Evolutionary conservation across 805 yeast genomes (phyloP).

Genomic region (Saturnispora sanitii): DNA sequence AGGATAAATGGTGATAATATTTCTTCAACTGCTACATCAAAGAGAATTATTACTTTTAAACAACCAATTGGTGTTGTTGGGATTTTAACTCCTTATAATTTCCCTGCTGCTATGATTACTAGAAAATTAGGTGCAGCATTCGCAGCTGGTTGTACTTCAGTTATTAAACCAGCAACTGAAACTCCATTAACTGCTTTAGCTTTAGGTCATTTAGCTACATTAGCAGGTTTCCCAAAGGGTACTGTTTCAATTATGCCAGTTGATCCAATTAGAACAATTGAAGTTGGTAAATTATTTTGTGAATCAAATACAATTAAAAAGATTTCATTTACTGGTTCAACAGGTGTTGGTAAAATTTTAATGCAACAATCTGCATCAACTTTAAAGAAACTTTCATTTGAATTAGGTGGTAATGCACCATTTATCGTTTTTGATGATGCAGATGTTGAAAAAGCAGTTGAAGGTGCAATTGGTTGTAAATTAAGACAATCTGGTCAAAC

Average conservation of each 20-base stretch:
- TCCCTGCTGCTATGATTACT: conserved; percentile 56
- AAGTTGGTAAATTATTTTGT: conserved; percentile 48
- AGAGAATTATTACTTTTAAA: conserved; percentile 50
- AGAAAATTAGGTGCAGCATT: conserved; percentile 65
- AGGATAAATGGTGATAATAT: conserved; percentile 51
- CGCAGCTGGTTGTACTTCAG: conserved; percentile 56
- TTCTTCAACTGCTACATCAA: conserved; percentile 46
- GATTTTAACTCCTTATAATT: conserved; percentile 65
- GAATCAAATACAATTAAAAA: conserved; percentile 57
- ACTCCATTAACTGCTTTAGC: conserved; percentile 59
- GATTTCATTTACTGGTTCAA: conserved; percentile 65
- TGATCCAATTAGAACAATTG: conserved; percentile 58
- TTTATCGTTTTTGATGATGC: conserved; percentile 82
- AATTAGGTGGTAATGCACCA: conserved; percentile 96
- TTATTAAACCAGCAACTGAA: conserved; percentile 54
- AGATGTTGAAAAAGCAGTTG: conserved; percentile 63
- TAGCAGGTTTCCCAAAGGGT: conserved; percentile 58
- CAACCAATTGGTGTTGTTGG: conserved; percentile 67
- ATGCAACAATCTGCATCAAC: conserved; percentile 81
- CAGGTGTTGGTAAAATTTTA: conserved; percentile 67
- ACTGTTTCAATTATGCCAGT: conserved; percentile 52
- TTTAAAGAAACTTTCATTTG: conserved; percentile 85
- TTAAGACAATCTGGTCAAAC: conserved; percentile 94
- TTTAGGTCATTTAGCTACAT: conserved; percentile 40
- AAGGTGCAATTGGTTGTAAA: conserved; percentile 71